phyloP scores from a whole-genome alignment of 1,284 basidiomycete species.

The Takashimella koratensis region DNA sequence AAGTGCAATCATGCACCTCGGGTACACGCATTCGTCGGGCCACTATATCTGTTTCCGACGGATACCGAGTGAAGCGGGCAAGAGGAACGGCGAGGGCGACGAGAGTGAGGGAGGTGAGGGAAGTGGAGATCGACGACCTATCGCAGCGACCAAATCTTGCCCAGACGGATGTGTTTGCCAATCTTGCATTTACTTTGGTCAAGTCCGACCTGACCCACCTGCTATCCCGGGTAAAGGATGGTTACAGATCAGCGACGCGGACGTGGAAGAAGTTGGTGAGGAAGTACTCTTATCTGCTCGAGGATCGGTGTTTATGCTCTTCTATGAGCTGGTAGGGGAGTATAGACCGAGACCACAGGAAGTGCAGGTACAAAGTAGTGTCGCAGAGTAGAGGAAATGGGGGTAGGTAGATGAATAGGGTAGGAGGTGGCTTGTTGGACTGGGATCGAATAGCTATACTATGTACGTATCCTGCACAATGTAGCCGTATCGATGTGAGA shows the following conservation, averaged over 20 bases:
- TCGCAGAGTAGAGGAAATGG: no score
- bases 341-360: no score
- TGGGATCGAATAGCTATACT: no score
- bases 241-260: constrained; percentile 80
- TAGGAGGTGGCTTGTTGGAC: no score
- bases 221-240: constrained; percentile 53
- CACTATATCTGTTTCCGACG: constrained; percentile 88
- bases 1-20: constrained; percentile 83
- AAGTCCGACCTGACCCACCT: constrained; percentile 41
- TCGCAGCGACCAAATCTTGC: constrained; percentile 27
- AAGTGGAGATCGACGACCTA: constrained; percentile 15
- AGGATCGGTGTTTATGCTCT: constrained; percentile 75
- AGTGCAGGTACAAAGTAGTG: no score
- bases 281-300: constrained; percentile 60
- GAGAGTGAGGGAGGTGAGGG: constrained; percentile 1
- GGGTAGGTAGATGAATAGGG: no score
- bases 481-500: no score
- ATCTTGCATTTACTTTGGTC: constrained; percentile 31
- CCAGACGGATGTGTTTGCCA: constrained; percentile 37
- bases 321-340: constrained; percentile 69
- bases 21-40: constrained; percentile 74
- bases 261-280: constrained; percentile 71
- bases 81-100: no score
- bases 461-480: no score
- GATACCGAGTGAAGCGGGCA: constrained; percentile 54